Conservation (phyloP, 1,284 basidiomycete genomes). For the Pseudomicrostroma phylloplanum region DNA sequence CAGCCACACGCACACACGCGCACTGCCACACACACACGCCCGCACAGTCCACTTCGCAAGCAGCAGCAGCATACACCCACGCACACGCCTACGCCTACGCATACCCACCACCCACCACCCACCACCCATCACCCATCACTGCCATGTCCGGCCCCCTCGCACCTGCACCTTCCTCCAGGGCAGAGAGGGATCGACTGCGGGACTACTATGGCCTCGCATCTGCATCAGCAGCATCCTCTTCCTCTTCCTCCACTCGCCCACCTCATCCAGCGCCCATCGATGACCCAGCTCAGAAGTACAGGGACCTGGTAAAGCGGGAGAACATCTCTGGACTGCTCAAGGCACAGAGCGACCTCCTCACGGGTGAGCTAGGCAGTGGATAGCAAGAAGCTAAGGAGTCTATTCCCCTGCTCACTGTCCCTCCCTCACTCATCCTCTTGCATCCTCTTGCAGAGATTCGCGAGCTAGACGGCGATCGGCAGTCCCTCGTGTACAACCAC, state of each 20-base stretch:
- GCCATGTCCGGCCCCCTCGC: not conserved
- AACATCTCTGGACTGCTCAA: slow-evolving; percentile 29
- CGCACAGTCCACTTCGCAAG: too few relatives aligned
- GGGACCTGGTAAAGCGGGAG: slow-evolving; percentile 20
- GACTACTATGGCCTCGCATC: slow-evolving; percentile 41
- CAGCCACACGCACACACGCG: too few relatives aligned
- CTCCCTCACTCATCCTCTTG: too few relatives aligned
- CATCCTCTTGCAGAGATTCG: slow-evolving; percentile 60
- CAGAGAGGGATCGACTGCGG: slow-evolving; percentile 20
- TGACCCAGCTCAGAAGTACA: slow-evolving; percentile 11
- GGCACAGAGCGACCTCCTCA: slow-evolving; percentile 23
- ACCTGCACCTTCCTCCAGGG: not conserved
- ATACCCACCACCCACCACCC: too few relatives aligned
- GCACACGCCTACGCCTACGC: too few relatives aligned
- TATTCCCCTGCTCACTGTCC: not conserved
- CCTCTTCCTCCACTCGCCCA: not conserved
- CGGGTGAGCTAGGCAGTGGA: not conserved
- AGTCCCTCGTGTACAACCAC: slow-evolving; percentile 86
- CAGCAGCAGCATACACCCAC: too few relatives aligned
- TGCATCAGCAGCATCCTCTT: slow-evolving; percentile 4
- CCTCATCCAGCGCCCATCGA: not conserved
- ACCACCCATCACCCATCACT: not conserved
- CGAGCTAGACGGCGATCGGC: slow-evolving; percentile 76
- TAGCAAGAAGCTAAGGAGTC: too few relatives aligned
- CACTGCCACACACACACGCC: too few relatives aligned